Percentiles rank a stretch among this genome's conserved stretches.
Conservation (phyloP, 345 rosid genomes). For the Kandelia obovata region DNA sequence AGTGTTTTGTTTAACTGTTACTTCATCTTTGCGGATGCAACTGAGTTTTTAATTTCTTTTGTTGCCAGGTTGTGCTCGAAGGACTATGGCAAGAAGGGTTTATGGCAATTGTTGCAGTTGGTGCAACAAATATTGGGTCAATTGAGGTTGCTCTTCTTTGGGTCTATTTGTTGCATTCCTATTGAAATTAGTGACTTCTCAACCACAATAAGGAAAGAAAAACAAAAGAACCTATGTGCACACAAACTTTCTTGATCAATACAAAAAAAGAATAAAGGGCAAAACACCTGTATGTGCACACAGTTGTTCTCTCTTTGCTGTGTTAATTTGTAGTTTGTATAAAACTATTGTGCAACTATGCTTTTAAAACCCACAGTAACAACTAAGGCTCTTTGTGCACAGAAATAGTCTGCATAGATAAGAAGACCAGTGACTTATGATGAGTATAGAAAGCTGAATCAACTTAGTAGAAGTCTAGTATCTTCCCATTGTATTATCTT, state of each 20-base stretch:
- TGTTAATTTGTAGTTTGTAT: not conserved
- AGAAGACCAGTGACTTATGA: not conserved
- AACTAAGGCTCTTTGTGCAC: no score
- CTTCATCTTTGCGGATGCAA: not conserved
- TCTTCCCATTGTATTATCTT: not conserved
- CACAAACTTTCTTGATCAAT: not conserved
- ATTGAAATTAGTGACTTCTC: no score
- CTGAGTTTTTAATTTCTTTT: not conserved
- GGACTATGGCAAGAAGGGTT: slow-evolving; percentile 86
- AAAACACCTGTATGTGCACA: no score
- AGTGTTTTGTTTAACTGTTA: slow-evolving; percentile 1
- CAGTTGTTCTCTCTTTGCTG: no score
- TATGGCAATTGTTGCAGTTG: slow-evolving; percentile 91
- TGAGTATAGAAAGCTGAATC: not conserved
- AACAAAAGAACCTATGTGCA: no score
- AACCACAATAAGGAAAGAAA: no score
- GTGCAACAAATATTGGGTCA: slow-evolving; percentile 94
- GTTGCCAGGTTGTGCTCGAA: slow-evolving; percentile 79
- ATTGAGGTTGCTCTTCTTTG: slow-evolving; percentile 57
- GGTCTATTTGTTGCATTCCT: not conserved
- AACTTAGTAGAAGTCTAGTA: not conserved
- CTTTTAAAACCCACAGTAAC: no score
- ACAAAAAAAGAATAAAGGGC: not conserved
- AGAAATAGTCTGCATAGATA: no score
- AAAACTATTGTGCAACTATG: not conserved